Percentiles rank a stretch among this genome's conserved stretches.
Evolutionary conservation across 2,329 filamentous ascomycete genomes (phyloP).

Genomic region (Neoarthrinium moseri): DNA sequence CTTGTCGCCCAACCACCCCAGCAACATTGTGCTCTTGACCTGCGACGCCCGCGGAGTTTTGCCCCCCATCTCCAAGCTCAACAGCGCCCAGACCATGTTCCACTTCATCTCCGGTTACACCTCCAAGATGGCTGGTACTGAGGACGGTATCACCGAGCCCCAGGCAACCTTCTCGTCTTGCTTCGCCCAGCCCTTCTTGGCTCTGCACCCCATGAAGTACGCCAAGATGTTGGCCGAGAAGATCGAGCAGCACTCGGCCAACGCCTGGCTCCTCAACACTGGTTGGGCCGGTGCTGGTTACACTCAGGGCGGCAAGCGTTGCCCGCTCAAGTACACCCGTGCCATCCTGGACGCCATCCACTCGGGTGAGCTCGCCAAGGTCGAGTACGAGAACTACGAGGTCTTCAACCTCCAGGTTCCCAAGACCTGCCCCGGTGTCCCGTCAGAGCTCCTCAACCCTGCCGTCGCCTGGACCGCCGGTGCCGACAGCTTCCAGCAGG

Average conservation of each 20-base stretch:
- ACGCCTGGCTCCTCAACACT: constrained; percentile 89
- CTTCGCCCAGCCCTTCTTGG: constrained; percentile 98
- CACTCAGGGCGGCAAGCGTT: constrained; percentile 90
- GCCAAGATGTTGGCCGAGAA: constrained; percentile 98
- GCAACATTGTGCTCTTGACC: constrained; percentile 97
- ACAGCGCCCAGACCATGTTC: constrained; percentile 97
- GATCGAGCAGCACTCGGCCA: constrained; percentile 92
- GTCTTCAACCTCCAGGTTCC: constrained; percentile 98
- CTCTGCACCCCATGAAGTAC: constrained; percentile 98
- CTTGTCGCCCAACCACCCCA: constrained; percentile 80
- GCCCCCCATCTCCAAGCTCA: constrained; percentile 95
- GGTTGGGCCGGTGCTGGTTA: constrained; percentile 77
- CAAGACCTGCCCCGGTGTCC: constrained; percentile 85
- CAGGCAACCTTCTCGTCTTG: constrained; percentile 99
- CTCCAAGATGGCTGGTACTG: constrained; percentile 99
- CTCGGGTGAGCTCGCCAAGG: constrained; percentile 90
- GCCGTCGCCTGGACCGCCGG: constrained; percentile 87
- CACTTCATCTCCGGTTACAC: constrained; percentile 99
- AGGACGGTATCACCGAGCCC: constrained; percentile 94
- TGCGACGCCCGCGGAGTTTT: constrained; percentile 97
- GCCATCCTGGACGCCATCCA: constrained; percentile 98
- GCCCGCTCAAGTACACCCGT: constrained; percentile 97
- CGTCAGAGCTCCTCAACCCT: constrained; percentile 90
- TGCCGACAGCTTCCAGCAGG: constrained; percentile 75
- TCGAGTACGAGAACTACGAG: constrained; percentile 91